A percentile compares a stretch with the other conserved stretches of the same genome.
Conservation (phyloP, 2,329 filamentous ascomycete species). For the Fusarium setosum region DNA sequence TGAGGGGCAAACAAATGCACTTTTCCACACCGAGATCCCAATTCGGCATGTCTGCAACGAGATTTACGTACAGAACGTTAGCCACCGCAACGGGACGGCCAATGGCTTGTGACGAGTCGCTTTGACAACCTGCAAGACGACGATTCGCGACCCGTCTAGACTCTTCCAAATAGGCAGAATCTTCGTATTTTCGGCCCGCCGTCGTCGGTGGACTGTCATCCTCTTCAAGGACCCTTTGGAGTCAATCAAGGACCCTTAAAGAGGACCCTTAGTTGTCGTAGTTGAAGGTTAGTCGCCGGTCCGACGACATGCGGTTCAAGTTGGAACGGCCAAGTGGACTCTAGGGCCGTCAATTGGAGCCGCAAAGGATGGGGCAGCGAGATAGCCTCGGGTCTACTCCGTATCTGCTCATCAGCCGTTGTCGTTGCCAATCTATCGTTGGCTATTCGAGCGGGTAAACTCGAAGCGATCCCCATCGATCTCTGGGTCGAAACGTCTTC, state of each 20-base stretch:
- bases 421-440: neutral
- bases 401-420: neutral
- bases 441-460: constrained; percentile 4
- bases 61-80: constrained; percentile 26
- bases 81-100: constrained; percentile 9
- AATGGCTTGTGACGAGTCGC: constrained; percentile 10
- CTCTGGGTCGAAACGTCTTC: neutral
- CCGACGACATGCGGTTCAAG: neutral
- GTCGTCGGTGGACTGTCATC: no score
- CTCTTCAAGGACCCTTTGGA: neutral
- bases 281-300: constrained; percentile 1
- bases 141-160: neutral
- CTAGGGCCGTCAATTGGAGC: neutral
- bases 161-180: neutral
- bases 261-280: neutral
- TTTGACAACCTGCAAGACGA: constrained; percentile 5
- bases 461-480: constrained; percentile 10
- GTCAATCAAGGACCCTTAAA: neutral
- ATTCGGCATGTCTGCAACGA: constrained; percentile 20
- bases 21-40: constrained; percentile 38
- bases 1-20: constrained; percentile 26
- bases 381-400: neutral
- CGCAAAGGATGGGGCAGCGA: constrained; percentile 4
- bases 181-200: neutral
- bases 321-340: constrained; percentile 9